Evolutionary conservation across 495 filamentous ascomycete species (phyloP), one percentile per base, ranked within the genome.

Genomic region (Aspergillus biplanus): DNA sequence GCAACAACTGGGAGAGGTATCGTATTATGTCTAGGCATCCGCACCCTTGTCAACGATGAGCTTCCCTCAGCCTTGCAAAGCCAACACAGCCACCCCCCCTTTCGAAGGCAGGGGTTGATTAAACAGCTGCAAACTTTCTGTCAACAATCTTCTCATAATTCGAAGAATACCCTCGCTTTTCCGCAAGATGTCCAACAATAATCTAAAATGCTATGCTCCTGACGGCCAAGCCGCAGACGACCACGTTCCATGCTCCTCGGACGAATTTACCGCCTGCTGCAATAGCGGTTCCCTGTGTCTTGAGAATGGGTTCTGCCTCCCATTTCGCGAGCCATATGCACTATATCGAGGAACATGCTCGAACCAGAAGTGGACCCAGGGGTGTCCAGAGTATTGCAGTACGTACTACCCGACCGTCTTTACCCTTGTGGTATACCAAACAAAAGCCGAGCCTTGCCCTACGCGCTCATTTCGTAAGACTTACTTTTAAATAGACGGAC

Each of bases 301-400:
- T 6, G 12, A 56, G 6, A 56, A 56, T 34, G 53, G 53, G 7
- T 56, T 56, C 13, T 56, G 53, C 33, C 13, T 56, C 21, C 18
- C 53, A 35, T 32, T 37, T 6, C 15, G n/a, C 3, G 21, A 56
- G 12, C 53, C 27, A 3, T 56, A 56, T 33, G 53, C 34, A 33
- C 3, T 56, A 34, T 33, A 56, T 33, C 53, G 53, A 37, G 53
- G 27, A 6, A 33, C 27, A 35, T 56, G 53, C n/a, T 35, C 53
- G 13, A 35, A 33, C 15, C 3, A 21, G 2, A 33, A 33, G n/a
- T 56, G 53, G 53, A 32, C 21, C 6, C 21, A 56, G 53, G 53
- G 53, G 34, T 56, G 53, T 56, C 33, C 53, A 7, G 27, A 56
- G 33, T 33, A 56, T 56, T 56, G 53, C 53, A 56, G 33, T 56